These are phyloP conservation scores for Emericellopsis terricola DNA, from an alignment of 495 filamentous ascomycete species.

Conservation along the genomic window DNA sequence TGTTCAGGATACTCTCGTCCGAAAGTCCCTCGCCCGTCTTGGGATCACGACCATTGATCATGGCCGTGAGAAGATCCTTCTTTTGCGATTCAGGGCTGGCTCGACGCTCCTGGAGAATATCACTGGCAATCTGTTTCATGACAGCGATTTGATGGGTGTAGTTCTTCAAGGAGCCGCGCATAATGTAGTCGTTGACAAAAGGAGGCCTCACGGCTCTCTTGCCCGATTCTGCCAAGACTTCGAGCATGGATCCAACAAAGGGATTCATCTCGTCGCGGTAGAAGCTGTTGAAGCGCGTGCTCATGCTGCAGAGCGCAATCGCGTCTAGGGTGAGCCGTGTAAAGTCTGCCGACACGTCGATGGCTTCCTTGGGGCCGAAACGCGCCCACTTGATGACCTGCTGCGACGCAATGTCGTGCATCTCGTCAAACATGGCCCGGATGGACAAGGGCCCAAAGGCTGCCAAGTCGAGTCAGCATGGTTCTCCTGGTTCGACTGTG, in stretches of 20 bases:
- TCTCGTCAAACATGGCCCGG: conserved; percentile 41
- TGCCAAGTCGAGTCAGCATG: too few species aligned
- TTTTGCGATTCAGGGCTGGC: conserved; percentile 28
- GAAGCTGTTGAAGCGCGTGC: conserved; percentile 49
- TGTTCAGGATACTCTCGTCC: conserved; percentile 35
- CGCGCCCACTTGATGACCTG: conserved; percentile 53
- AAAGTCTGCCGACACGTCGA: conserved; percentile 41
- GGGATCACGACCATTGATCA: conserved; percentile 40
- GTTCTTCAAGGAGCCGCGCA: conserved; percentile 23
- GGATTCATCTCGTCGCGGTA: conserved; percentile 40
- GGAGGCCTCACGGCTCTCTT: conserved; percentile 22
- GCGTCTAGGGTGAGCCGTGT: conserved; percentile 49
- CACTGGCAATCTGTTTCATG: conserved; percentile 27
- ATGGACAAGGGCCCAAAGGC: conserved; percentile 45
- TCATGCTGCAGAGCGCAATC: conserved; percentile 50
- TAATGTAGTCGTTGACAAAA: conserved; percentile 24
- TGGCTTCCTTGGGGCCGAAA: conserved; percentile 29
- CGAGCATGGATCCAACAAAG: conserved; percentile 38
- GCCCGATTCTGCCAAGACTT: conserved; percentile 30
- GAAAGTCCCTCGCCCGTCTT: conserved; percentile 38
- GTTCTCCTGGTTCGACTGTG: too few species aligned
- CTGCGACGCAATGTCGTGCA: conserved; percentile 49
- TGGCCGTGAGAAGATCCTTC: conserved; percentile 45
- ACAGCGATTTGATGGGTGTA: conserved; percentile 31
- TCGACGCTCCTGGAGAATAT: conserved; percentile 34